Conservation (phyloP, 345 rosid species). For the Ailanthus altissimus region DNA sequence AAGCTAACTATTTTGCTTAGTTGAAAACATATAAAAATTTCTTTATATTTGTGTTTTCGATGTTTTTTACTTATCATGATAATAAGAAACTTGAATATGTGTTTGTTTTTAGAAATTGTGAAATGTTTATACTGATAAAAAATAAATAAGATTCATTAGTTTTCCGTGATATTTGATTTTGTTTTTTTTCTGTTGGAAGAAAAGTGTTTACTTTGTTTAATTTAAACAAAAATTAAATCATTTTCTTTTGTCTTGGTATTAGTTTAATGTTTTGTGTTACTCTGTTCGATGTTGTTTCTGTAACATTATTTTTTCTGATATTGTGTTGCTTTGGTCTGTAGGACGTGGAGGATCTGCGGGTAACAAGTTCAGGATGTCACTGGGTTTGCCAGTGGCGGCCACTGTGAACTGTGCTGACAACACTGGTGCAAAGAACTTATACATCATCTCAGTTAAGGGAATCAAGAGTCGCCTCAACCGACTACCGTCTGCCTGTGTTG, state of each 20-base stretch:
- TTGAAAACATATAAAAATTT: neutral
- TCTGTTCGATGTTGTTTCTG: neutral
- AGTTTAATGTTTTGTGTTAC: neutral
- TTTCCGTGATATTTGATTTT: neutral
- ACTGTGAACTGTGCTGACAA: slow-evolving; percentile 98
- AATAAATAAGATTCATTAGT: neutral
- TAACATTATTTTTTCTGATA: neutral
- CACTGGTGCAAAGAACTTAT: slow-evolving; percentile 94
- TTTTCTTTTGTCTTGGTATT: neutral
- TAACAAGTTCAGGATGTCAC: slow-evolving; percentile 94
- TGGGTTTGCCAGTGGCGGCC: slow-evolving; percentile 98
- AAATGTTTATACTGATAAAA: neutral
- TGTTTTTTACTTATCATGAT: too few species aligned
- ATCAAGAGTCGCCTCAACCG: slow-evolving; percentile 88
- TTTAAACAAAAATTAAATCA: neutral
- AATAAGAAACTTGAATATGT: too few species aligned
- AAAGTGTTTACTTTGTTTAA: neutral
- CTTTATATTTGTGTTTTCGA: too few species aligned
- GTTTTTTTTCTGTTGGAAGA: neutral
- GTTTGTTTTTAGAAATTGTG: neutral
- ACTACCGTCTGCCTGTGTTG: slow-evolving; percentile 92
- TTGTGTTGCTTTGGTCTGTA: slow-evolving; percentile 20
- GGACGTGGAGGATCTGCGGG: slow-evolving; percentile 97
- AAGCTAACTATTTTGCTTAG: neutral
- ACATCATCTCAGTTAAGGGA: slow-evolving; percentile 93